These are phyloP conservation scores for Metarhizium brunneum DNA, from an alignment of 2,329 filamentous ascomycete genomes.

Conservation along the genomic window DNA sequence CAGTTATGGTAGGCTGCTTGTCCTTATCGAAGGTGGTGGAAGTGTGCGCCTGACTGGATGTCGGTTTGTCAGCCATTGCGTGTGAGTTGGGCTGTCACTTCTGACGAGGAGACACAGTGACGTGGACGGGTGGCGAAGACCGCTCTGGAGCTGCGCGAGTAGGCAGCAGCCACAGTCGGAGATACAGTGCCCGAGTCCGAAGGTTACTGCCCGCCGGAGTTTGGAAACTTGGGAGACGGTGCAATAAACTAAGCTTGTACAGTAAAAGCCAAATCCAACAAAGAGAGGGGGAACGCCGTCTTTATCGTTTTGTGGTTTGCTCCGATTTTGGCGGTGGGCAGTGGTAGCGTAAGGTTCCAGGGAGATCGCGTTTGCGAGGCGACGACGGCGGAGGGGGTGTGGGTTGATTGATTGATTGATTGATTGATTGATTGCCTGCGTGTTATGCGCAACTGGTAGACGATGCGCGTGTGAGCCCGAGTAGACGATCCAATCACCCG, in stretches of 20 bases:
- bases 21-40: conserved; percentile 22
- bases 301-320: conserved; percentile 4
- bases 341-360: neutral
- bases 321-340: neutral
- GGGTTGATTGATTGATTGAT: neutral
- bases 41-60: conserved; percentile 16
- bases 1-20: conserved; percentile 6
- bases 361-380: conserved; percentile 1
- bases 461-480: neutral
- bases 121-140: conserved; percentile 5
- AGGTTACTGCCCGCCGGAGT: neutral
- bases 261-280: neutral
- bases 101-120: conserved; percentile 1
- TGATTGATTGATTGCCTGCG: neutral
- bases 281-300: neutral
- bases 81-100: conserved; percentile 3
- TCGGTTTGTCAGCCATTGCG: conserved; percentile 28
- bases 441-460: neutral
- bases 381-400: neutral
- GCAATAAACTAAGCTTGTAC: neutral
- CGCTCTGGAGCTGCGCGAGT: neutral
- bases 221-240: neutral
- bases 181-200: conserved; percentile 1
- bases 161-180: conserved; percentile 2
- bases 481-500: conserved; percentile 1